A percentile compares a stretch with the other conserved stretches of the same genome.
These are phyloP conservation scores for Xylaria castorea DNA, from an alignment of 495 filamentous ascomycete genomes.

Conservation along the genomic window DNA sequence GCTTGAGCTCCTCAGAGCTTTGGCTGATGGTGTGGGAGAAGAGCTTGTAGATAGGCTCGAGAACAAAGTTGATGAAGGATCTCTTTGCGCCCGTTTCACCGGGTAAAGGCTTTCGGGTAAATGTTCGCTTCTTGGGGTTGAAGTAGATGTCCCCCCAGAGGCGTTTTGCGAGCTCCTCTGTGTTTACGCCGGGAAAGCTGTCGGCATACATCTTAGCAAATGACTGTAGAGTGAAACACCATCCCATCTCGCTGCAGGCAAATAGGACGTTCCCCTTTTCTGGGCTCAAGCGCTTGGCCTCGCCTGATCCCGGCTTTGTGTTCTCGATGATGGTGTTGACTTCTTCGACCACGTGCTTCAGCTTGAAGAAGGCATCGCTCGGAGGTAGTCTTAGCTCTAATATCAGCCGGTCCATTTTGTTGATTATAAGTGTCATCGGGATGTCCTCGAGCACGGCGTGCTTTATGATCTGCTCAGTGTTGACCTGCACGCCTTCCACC, in stretches of 20 bases:
- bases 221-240: conserved; percentile 92
- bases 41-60: conserved; percentile 97
- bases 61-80: conserved; percentile 90
- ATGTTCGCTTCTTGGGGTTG: conserved; percentile 87
- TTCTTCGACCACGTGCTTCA: conserved; percentile 97
- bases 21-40: conserved; percentile 96
- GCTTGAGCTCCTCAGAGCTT: conserved; percentile 83
- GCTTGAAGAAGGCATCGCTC: conserved; percentile 95
- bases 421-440: conserved; percentile 87
- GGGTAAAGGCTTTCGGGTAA: conserved; percentile 78
- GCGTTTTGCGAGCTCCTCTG: conserved; percentile 76
- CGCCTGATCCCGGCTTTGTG: conserved; percentile 82
- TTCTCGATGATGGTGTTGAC: conserved; percentile 95
- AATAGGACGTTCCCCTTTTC: conserved; percentile 98
- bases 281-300: conserved; percentile 81
- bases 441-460: conserved; percentile 91
- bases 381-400: conserved; percentile 94
- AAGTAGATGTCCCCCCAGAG: conserved; percentile 98
- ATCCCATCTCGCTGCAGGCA: conserved; percentile 89
- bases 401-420: conserved; percentile 96
- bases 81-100: conserved; percentile 78
- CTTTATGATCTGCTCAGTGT: conserved; percentile 96
- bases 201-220: conserved; percentile 97
- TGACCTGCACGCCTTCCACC: conserved; percentile 96
- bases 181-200: conserved; percentile 79